Evolutionary conservation across 305 asterid species (phyloP), one percentile per base, ranked within the genome.

Genomic region (Fraxinus sp.): DNA sequence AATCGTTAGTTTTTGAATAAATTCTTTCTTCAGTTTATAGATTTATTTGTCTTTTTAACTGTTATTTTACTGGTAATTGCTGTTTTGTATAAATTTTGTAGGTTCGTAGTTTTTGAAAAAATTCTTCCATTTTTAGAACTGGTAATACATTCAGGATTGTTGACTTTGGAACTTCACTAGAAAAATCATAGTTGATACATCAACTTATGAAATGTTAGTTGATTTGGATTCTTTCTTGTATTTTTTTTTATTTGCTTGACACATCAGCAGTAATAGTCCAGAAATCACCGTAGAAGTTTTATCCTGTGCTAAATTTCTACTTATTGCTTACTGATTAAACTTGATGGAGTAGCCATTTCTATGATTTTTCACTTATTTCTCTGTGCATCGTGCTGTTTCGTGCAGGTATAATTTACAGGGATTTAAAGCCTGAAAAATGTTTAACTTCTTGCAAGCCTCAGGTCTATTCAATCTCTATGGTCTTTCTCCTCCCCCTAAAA

Each of bases 361-460:
- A 16, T 16, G 22, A 16, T 52, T 16, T 52, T 52, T 66, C 14
- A 26, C 13, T 66, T 66, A 66, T 66, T 57, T 30, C 5, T 22
- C 55, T 62, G 22, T 16, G 36, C 22, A 41, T 75, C 44, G 10
- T 76, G 14, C 49, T 5, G 68, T 86, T 82, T 82, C 80, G 71
- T 73, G 82, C 94, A 95, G 98, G 99, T 80, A 94, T 95, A 83
- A 95, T 95, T 85, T 95, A 95, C 89, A 88, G 99, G 90, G 99
- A 95, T 85, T 84, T 95, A 77, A 95, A 95, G 91, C 99, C 98
- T 1, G 99, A 95, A 91, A 94, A 95, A 79, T 96, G 98, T 83
- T 91, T 96, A 89, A 96, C 99, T 83, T 94, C 99, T 86, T 96
- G 99, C 93, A 90, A 91, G 85, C 99, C 99, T 57, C 97, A 94